Evolutionary conservation across 108 stramenopile genomes (phyloP).

Genomic region (Skeletonema grethae): DNA sequence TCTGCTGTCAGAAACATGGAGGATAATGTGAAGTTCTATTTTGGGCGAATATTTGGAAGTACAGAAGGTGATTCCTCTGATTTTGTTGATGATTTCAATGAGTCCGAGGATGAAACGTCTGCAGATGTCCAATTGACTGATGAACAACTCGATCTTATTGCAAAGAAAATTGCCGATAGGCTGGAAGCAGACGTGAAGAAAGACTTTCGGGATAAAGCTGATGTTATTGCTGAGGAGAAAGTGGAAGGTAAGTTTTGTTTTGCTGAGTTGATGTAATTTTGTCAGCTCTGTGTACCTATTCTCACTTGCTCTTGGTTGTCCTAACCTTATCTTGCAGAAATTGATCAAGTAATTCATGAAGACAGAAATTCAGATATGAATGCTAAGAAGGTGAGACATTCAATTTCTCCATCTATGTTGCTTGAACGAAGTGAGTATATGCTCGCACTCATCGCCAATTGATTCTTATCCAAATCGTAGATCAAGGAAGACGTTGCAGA

Average conservation of each 20-base stretch:
- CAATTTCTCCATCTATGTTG: background rate
- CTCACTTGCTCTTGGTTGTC: background rate
- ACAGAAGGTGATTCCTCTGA: conserved; percentile 21
- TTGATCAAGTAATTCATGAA: conserved; percentile 39
- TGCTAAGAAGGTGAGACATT: conserved; percentile 25
- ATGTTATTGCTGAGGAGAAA: conserved; percentile 40
- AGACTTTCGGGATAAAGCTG: conserved; percentile 38
- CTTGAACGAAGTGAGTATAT: background rate
- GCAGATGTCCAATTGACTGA: conserved; percentile 27
- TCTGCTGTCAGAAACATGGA: conserved; percentile 42
- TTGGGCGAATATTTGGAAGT: conserved; percentile 41
- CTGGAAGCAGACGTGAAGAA: conserved; percentile 43
- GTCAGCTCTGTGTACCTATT: background rate
- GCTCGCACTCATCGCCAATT: background rate
- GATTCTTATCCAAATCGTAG: conserved; percentile 7
- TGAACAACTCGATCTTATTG: conserved; percentile 37
- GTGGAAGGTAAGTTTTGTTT: conserved; percentile 10
- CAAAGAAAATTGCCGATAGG: conserved; percentile 39
- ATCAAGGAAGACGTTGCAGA: conserved; percentile 42
- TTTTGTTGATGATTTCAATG: conserved; percentile 27
- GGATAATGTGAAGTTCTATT: conserved; percentile 36
- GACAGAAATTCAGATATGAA: conserved; percentile 34
- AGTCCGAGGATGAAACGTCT: conserved; percentile 16
- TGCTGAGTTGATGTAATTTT: background rate
- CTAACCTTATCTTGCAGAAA: background rate